Percentiles rank a stretch among this genome's conserved stretches.
Evolutionary conservation across 768 basidiomycete genomes (phyloP).

Genomic region (Podaxis rugospora): DNA sequence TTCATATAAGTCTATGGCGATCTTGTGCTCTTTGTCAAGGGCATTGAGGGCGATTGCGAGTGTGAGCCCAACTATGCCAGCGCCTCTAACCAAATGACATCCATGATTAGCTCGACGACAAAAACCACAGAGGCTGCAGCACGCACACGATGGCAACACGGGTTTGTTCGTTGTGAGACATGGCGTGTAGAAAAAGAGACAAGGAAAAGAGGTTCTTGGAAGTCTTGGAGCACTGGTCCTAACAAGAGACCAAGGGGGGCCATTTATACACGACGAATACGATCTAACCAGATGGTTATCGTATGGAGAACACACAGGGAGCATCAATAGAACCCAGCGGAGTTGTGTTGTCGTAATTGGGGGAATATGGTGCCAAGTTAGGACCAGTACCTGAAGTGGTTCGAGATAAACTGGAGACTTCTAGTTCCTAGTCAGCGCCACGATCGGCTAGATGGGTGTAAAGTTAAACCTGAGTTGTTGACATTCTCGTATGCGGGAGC

Average conservation of each 20-base stretch:
- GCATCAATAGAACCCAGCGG: not conserved
- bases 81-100: slow-evolving; percentile 24
- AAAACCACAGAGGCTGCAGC: not conserved
- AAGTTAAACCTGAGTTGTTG: too few relatives aligned
- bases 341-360: too few relatives aligned
- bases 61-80: slow-evolving; percentile 36
- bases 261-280: not conserved
- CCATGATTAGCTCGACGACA: not conserved
- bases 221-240: not conserved
- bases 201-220: not conserved
- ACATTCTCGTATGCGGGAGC: too few relatives aligned
- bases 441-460: too few relatives aligned
- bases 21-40: slow-evolving; percentile 15
- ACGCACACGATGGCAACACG: not conserved
- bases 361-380: too few relatives aligned
- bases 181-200: not conserved
- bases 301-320: not conserved
- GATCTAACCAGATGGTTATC: not conserved
- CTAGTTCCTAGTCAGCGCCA: too few relatives aligned
- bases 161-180: not conserved
- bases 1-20: slow-evolving; percentile 39
- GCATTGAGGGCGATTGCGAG: slow-evolving; percentile 30
- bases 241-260: not conserved
- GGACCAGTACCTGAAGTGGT: too few relatives aligned
- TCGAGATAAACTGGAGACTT: too few relatives aligned